Conservation (phyloP, 495 filamentous ascomycete genomes). For the Geoglossum glabrum region DNA sequence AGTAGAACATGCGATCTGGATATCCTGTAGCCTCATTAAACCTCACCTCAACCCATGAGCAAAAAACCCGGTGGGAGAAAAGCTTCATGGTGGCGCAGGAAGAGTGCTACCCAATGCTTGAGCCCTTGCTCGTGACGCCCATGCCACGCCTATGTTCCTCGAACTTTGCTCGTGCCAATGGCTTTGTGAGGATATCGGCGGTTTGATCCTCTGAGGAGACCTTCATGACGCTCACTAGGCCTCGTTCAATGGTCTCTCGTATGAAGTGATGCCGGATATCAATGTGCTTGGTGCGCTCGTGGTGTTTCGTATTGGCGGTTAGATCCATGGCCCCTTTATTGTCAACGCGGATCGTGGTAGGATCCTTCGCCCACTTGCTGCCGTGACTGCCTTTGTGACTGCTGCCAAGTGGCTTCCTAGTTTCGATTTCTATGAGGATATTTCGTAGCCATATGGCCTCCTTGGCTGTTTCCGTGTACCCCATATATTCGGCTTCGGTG, state of each 20-base stretch:
- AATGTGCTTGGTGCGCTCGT: conserved; percentile 18
- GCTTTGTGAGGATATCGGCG: conserved; percentile 15
- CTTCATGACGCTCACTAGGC: conserved; percentile 14
- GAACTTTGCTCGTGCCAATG: conserved; percentile 13
- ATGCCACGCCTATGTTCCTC: not conserved
- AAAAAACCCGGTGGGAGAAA: no score
- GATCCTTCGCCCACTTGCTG: not conserved
- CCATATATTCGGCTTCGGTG: conserved; percentile 23
- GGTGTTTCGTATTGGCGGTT: conserved; percentile 16
- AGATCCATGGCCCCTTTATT: conserved; percentile 18
- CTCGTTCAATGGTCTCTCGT: conserved; percentile 8
- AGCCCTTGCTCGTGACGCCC: not conserved
- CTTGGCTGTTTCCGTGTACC: conserved; percentile 18
- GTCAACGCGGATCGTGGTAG: conserved; percentile 4
- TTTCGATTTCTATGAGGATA: conserved; percentile 9
- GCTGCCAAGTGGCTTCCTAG: not conserved
- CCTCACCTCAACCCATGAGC: no score
- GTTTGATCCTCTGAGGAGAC: conserved; percentile 12
- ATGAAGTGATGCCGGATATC: conserved; percentile 12
- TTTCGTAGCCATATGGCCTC: conserved; percentile 21
- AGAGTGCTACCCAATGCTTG: not conserved
- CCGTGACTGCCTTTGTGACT: not conserved
- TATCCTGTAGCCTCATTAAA: no score
- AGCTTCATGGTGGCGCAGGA: no score
- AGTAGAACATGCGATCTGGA: no score